Base-by-base conservation (phyloP, 1,284 basidiomycete species). In the Psilocybe mexicana region DNA sequence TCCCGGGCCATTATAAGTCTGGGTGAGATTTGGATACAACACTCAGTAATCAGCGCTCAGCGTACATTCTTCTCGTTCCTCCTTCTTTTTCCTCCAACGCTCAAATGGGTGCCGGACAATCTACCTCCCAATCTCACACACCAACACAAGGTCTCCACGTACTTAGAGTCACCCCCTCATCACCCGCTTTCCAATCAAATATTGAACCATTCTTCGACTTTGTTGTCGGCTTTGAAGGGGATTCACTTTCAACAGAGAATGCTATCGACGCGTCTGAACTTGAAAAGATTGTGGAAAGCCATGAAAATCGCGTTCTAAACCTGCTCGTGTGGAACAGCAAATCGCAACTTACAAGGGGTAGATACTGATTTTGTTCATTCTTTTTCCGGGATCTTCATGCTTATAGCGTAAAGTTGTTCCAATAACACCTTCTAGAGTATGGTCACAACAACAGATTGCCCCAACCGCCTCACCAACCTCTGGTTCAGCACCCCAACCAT, bases 151-250 rank as follows among this genome's bases (percentile, higher is more conserved):
- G 90, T 5, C 80, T 95, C 14, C 93, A 96, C 70, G 89, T 93
- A 62, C 77, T 95, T 57, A 87, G 93, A 58, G 93, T 95, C 42
- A 92, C 92, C 1, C 90, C 93, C 1, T 81, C 82, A n/a, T 94
- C 93, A 1, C 93, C 93, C 14, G 91, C 93, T 0, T 91, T 92
- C 7, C 80, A 87, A 55, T 92, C 92, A 4, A 86, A 85, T 52
- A 90, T 98, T 46, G 95, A 98, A 69, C 93, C 96, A 0, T 97
- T 95, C 76, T 99, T 99, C 70, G 96, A 98, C 77, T 98, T 97
- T 72, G 85, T 98, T 35, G 87, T 98, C 43, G 96, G 96, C 14
- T 91, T 95, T 58, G 87, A 93, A 69, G 87, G 88, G 33, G 81
- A 87, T 60, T 75, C 83, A 0, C 74, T 84, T 46, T 76, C 83